These are phyloP conservation scores for Phoma sp. DNA, from an alignment of 2,329 filamentous ascomycete genomes.

Conservation along the genomic window DNA sequence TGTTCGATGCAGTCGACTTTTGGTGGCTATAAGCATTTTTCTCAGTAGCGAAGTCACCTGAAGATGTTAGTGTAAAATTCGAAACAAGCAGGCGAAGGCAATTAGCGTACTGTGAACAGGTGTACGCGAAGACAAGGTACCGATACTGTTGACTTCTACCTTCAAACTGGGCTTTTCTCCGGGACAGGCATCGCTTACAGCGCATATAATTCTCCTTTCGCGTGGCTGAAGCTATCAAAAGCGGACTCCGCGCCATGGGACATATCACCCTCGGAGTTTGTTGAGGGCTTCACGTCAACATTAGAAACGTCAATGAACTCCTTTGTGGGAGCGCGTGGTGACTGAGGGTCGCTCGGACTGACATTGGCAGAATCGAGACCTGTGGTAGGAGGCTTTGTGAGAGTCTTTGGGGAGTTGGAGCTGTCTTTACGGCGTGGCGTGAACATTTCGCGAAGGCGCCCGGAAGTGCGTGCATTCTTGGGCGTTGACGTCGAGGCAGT, in stretches of 20 bases:
- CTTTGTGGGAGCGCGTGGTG: not conserved
- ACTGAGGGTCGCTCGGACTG: not conserved
- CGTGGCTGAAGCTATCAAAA: not conserved
- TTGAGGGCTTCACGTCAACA: not conserved
- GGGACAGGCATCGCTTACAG: no score
- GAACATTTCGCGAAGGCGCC: constrained; percentile 21
- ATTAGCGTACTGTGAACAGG: not conserved
- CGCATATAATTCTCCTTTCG: no score
- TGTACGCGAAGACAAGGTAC: not conserved
- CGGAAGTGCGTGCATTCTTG: constrained; percentile 11
- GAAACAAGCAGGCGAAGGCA: not conserved
- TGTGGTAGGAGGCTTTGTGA: not conserved
- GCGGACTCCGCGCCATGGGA: not conserved
- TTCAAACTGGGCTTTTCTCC: not conserved
- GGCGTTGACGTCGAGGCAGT: not conserved
- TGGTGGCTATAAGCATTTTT: not conserved
- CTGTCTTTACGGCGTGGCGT: constrained; percentile 4
- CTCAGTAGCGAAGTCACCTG: not conserved
- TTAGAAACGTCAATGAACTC: not conserved
- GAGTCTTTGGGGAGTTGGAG: not conserved
- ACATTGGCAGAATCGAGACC: not conserved
- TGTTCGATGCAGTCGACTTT: constrained; percentile 2
- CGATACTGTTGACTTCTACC: not conserved
- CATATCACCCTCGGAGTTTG: not conserved
- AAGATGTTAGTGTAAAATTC: not conserved